These are phyloP conservation scores for Colletotrichum cuscutae DNA, from an alignment of 2,329 filamentous ascomycete genomes.

Conservation along the genomic window DNA sequence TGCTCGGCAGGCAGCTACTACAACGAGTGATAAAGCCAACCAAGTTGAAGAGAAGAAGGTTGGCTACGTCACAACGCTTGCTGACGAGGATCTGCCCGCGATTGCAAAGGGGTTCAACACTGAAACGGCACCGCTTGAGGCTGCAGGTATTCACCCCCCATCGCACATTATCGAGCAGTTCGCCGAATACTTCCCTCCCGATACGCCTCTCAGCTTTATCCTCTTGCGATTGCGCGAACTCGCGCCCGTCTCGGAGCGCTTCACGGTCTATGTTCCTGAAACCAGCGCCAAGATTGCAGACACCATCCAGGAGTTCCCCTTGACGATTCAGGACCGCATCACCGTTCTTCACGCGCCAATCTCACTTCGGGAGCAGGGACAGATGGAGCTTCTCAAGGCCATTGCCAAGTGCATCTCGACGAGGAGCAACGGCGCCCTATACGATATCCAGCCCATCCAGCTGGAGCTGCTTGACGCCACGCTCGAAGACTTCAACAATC, in stretches of 20 bases:
- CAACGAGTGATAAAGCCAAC: constrained; percentile 28
- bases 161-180: constrained; percentile 78
- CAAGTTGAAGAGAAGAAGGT: constrained; percentile 53
- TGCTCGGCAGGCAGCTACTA: constrained; percentile 64
- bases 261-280: constrained; percentile 70
- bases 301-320: constrained; percentile 75
- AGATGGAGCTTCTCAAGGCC: constrained; percentile 64
- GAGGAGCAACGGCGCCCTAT: constrained; percentile 72
- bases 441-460: constrained; percentile 76
- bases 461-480: constrained; percentile 80
- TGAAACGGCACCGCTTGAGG: constrained; percentile 73
- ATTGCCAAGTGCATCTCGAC: constrained; percentile 77
- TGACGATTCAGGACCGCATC: constrained; percentile 80
- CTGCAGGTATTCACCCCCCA: constrained; percentile 81
- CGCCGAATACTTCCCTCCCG: constrained; percentile 81
- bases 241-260: constrained; percentile 70
- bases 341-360: constrained; percentile 80
- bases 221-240: constrained; percentile 80
- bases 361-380: constrained; percentile 59
- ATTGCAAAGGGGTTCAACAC: constrained; percentile 71
- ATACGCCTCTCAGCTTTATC: constrained; percentile 86
- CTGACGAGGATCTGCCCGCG: constrained; percentile 72
- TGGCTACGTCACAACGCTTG: constrained; percentile 84
- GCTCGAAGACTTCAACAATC: constrained; percentile 37
- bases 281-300: constrained; percentile 76